Conservation (phyloP, 345 rosid genomes). For the Eucalyptus urophylla region DNA sequence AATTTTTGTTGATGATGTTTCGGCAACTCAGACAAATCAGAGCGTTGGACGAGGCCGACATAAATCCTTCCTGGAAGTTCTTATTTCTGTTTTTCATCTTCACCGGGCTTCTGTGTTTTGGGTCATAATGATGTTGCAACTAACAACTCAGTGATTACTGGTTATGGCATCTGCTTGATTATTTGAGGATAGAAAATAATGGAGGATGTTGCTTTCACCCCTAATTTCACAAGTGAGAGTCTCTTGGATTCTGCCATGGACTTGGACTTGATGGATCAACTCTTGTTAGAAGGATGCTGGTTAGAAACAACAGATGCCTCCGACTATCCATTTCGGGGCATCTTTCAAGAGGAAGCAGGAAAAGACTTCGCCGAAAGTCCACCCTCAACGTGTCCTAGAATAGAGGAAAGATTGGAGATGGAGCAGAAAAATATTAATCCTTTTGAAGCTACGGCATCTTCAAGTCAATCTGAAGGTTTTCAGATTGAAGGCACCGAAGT, state of each 20-base stretch:
- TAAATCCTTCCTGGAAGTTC: constrained; percentile 53
- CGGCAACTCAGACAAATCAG: constrained; percentile 49
- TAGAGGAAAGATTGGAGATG: constrained; percentile 5
- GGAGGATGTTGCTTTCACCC: constrained; percentile 41
- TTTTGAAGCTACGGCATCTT: constrained; percentile 6
- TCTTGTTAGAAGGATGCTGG: constrained; percentile 79
- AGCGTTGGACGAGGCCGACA: constrained; percentile 24
- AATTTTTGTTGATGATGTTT: constrained; percentile 54
- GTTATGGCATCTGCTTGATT: not conserved
- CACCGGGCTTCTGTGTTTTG: constrained; percentile 32
- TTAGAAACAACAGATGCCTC: constrained; percentile 46
- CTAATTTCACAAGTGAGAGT: constrained; percentile 26
- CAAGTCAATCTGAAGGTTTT: constrained; percentile 13
- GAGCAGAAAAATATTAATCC: constrained; percentile 4
- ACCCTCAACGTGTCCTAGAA: constrained; percentile 1
- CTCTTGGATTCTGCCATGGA: constrained; percentile 53
- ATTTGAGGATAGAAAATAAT: constrained; percentile 4
- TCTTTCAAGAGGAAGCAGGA: constrained; percentile 13
- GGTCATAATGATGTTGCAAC: constrained; percentile 16
- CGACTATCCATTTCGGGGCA: constrained; percentile 11
- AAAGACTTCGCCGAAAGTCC: constrained; percentile 3
- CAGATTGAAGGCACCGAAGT: constrained; percentile 26
- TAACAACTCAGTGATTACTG: not conserved
- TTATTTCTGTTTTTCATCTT: constrained; percentile 54
- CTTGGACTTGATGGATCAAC: constrained; percentile 83